A percentile compares a stretch with the other conserved stretches of the same genome.
Evolutionary conservation across 495 filamentous ascomycete genomes (phyloP).

Genomic region (Xylaria acuta): DNA sequence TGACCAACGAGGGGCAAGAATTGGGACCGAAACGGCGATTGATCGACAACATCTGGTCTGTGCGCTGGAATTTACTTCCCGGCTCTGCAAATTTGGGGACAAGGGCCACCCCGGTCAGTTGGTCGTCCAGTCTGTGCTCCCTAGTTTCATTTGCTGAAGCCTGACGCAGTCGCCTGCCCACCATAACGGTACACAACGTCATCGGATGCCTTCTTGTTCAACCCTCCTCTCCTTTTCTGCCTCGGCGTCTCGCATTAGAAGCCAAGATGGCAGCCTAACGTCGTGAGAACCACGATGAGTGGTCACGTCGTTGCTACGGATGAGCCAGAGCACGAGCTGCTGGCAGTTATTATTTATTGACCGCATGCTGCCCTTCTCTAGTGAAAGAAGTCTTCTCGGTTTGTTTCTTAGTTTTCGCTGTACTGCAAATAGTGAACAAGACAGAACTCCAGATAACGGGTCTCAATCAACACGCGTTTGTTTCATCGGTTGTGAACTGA

Average conservation of each 20-base stretch:
- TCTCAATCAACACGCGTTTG: not conserved
- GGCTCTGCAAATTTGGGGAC: not conserved
- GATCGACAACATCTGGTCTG: conserved; percentile 10
- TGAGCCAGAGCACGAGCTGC: not conserved
- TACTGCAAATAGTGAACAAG: not conserved
- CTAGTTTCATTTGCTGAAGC: conserved; percentile 21
- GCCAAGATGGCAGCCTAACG: conserved; percentile 10
- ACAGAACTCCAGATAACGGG: not conserved
- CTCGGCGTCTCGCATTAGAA: conserved; percentile 3
- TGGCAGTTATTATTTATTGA: conserved; percentile 13
- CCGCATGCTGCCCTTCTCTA: not conserved
- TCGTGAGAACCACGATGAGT: conserved; percentile 8
- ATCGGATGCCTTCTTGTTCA: conserved; percentile 24
- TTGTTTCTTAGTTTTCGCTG: not conserved
- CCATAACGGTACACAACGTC: conserved; percentile 17
- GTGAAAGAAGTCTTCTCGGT: not conserved
- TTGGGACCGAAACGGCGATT: conserved; percentile 5
- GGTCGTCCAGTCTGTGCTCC: not conserved
- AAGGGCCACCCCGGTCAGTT: conserved; percentile 17
- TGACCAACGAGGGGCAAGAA: conserved; percentile 21
- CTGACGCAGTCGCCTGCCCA: conserved; percentile 26
- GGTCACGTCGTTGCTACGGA: conserved; percentile 17
- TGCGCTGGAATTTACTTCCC: not conserved
- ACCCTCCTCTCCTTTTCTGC: conserved; percentile 18
- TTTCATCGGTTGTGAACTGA: not conserved